Percentiles rank a stretch among this genome's conserved stretches.
Conservation (phyloP, 2,329 filamentous ascomycete genomes). For the Pseudogymnoascus sp. region DNA sequence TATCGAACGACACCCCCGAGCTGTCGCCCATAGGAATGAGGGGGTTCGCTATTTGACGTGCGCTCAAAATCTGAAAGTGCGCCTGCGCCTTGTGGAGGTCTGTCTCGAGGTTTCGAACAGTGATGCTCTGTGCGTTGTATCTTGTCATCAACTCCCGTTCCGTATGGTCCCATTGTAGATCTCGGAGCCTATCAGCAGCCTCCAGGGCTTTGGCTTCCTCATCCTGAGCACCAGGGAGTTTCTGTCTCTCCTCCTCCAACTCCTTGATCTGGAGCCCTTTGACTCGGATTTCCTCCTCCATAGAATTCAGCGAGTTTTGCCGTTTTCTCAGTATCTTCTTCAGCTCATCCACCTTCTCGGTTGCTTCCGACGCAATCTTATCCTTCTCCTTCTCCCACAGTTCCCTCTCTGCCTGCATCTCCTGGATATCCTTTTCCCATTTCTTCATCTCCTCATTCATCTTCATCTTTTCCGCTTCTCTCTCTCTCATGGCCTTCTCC, state of each 20-base stretch:
- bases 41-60: conserved; percentile 21
- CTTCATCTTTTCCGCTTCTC: conserved; percentile 59
- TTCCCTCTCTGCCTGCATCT: conserved; percentile 49
- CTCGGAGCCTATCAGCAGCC: conserved; percentile 22
- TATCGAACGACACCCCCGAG: conserved; percentile 28
- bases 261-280: conserved; percentile 64
- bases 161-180: conserved; percentile 26
- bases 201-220: conserved; percentile 31
- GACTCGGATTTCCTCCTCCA: conserved; percentile 67
- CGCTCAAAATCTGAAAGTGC: conserved; percentile 14
- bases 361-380: conserved; percentile 42
- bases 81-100: conserved; percentile 17
- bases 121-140: conserved; percentile 18
- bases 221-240: conserved; percentile 51
- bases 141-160: conserved; percentile 20
- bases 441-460: conserved; percentile 61
- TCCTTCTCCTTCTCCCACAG: conserved; percentile 46
- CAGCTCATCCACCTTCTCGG: conserved; percentile 43
- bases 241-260: conserved; percentile 62
- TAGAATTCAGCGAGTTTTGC: conserved; percentile 44
- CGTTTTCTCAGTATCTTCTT: conserved; percentile 49
- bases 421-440: conserved; percentile 55
- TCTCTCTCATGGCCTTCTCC: conserved; percentile 63
- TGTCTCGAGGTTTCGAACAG: conserved; percentile 21
- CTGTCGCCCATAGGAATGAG: conserved; percentile 27